Evolutionary conservation across 108 stramenopile genomes (phyloP), one percentile per base, ranked within the genome.

Genomic region (Pseudonitzschia pungens): DNA sequence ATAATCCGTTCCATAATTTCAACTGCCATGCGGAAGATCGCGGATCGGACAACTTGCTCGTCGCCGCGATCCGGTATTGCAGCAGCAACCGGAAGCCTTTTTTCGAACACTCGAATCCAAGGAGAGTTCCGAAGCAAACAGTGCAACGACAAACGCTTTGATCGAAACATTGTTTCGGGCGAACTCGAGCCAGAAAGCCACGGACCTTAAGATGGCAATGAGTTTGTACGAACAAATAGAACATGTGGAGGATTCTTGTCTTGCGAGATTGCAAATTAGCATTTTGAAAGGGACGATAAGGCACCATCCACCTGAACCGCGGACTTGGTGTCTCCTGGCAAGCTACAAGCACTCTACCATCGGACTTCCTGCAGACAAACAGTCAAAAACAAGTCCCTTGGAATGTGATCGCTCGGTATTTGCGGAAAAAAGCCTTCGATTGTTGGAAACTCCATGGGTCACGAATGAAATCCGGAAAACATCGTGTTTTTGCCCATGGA

Each of bases 71-170:
- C 89, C 91, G 9, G 62, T 79, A 15, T 72, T 92, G 11, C 73
- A 56, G 36, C 69, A 83, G 51, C 87, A 88, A 74, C 87, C 87
- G 27, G 87, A 85, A 64, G 81, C 84, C 4, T 88, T 86, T 65
- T 88, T 88, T 58, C 16, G 50, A 59, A 72, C 68, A 21, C 33
- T 86, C 15, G 87, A 88, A 74, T 22, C 45, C 20, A 75, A 67
- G 53, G 87, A 88, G 63, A 45, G 65, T 54, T 51, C 44, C 59
- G 77, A 77, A 51, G 52, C 53, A 22, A 44, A 73, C 40, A 44
- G 31, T 36, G 69, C 85, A 2, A 44, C 76, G 26, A 41, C 50
- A 21, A 51, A 75, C 56, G 79, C 81, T 22, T 67, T 86, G 52
- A 40, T 86, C 21, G 65, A 70, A 26, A 45, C 74, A 14, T 53